Base-by-base conservation (phyloP, 345 rosid genomes). In the Cardamine occulta region DNA sequence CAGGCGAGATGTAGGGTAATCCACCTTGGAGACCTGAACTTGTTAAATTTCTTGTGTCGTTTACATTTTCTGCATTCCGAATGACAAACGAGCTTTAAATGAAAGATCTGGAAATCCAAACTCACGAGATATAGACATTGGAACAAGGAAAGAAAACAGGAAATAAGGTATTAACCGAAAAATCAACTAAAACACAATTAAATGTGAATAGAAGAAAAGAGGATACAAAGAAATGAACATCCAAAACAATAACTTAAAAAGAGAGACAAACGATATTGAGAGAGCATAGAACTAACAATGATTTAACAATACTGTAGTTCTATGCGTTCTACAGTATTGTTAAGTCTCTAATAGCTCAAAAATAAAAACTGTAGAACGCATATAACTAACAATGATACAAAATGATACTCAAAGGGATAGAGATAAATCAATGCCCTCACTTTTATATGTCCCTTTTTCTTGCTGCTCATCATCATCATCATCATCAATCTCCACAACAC, bases 341-440 rank as follows among this genome's bases (percentile, higher is more conserved):
- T 21, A 21, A 47, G 63, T 68, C 28, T 67, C 45, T 58, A 28
- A 40, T 26, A 58, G 52, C 69, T 68, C 55, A 12, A 15, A 31
- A 51, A 40, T 7, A 14, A 68, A 67, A 51, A 53, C 31, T 11
- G 32, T 4, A 68, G 31, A 60, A 75, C 9, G 3, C 53, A 68
- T 56, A 47, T 6, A 62, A 49, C 35, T 21, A 47, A 21, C 64
- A 15, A 13, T 13, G 42, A 11, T 37, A 35, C 23, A 64, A 74
- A 15, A 14, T 14, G 44, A 12, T 39, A 37, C 58, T 77, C 56
- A 77, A 77, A 63, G 52, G 59, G 75, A 77, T 18, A 77, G 60
- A 54, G 75, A 63, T 70, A 77, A 63, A 70, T 77, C 80, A 35
- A 4, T 35, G 10, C 45, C 71, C 44, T 63, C 39, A 5, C 31